These are phyloP conservation scores for Blastobotrys ciferrii DNA, from an alignment of 1,139 yeast species.

Conservation along the genomic window DNA sequence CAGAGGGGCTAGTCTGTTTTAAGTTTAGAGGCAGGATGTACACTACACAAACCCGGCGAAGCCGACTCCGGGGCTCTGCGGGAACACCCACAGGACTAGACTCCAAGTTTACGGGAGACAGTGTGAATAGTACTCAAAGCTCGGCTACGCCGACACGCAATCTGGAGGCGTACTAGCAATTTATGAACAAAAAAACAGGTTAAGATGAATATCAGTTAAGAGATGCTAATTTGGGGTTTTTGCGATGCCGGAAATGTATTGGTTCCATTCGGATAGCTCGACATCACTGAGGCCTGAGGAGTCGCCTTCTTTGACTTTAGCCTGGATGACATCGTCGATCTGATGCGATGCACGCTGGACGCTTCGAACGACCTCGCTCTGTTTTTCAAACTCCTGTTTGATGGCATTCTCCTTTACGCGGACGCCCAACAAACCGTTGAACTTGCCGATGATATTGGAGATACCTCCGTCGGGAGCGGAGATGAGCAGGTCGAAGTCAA, in stretches of 20 bases:
- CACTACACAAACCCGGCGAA: too few species aligned
- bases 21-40: too few species aligned
- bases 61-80: too few species aligned
- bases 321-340: conserved; percentile 26
- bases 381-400: conserved; percentile 51
- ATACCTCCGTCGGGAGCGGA: conserved; percentile 17
- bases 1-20: too few species aligned
- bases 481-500: conserved; percentile 23
- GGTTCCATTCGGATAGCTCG: conserved; percentile 25
- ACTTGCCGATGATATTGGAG: conserved; percentile 31
- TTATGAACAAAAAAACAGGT: too few species aligned
- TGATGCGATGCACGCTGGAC: conserved; percentile 26
- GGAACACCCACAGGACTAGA: too few species aligned
- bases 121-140: too few species aligned
- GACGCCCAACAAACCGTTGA: conserved; percentile 37
- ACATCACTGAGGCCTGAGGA: conserved; percentile 24
- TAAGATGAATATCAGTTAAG: too few species aligned
- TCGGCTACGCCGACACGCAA: too few species aligned
- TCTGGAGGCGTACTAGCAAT: too few species aligned
- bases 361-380: conserved; percentile 37
- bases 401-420: conserved; percentile 48
- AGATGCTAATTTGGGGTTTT: background rate
- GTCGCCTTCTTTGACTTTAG: conserved; percentile 13
- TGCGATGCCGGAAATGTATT: conserved; percentile 7
- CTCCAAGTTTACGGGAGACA: too few species aligned